Conservation (phyloP, 1,284 basidiomycete genomes). For the Moniliophthora roreri region DNA sequence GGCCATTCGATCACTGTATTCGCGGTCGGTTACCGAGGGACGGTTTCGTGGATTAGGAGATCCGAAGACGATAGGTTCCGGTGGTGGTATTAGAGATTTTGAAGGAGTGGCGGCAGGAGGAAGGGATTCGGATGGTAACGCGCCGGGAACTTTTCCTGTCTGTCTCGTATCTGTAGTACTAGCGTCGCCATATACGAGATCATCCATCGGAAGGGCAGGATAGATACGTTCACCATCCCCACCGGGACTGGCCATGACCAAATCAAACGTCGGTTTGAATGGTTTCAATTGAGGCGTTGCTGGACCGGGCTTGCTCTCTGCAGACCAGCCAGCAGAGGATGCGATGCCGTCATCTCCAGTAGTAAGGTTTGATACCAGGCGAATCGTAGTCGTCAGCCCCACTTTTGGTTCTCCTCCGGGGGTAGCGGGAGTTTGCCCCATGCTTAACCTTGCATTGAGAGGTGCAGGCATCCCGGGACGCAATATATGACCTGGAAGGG, state of each 20-base stretch:
- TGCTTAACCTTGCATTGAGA: constrained; percentile 52
- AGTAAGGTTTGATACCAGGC: constrained; percentile 49
- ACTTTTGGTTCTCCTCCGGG: constrained; percentile 34
- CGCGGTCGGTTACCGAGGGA: constrained; percentile 39
- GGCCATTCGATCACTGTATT: constrained; percentile 69
- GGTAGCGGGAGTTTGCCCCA: constrained; percentile 38
- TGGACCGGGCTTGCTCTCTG: constrained; percentile 9
- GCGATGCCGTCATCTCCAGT: constrained; percentile 13
- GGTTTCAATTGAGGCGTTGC: constrained; percentile 63
- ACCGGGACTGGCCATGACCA: constrained; percentile 57
- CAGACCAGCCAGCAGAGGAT: background rate
- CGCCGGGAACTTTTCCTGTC: constrained; percentile 31
- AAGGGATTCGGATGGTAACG: constrained; percentile 18
- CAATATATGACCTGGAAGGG: constrained; percentile 55
- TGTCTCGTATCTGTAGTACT: constrained; percentile 16
- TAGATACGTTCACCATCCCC: constrained; percentile 38
- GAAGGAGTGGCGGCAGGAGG: constrained; percentile 6
- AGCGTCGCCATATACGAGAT: constrained; percentile 26
- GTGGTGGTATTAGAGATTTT: constrained; percentile 13
- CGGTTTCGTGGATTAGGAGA: constrained; percentile 63
- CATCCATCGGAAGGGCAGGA: constrained; percentile 50
- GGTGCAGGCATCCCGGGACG: constrained; percentile 60
- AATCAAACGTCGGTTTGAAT: constrained; percentile 63
- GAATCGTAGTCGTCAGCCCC: constrained; percentile 57
- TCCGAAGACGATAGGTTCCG: constrained; percentile 67